Percentiles rank a stretch among this genome's conserved stretches.
Conservation (phyloP, 1,284 basidiomycete genomes). For the Moesziomyces sp. region DNA sequence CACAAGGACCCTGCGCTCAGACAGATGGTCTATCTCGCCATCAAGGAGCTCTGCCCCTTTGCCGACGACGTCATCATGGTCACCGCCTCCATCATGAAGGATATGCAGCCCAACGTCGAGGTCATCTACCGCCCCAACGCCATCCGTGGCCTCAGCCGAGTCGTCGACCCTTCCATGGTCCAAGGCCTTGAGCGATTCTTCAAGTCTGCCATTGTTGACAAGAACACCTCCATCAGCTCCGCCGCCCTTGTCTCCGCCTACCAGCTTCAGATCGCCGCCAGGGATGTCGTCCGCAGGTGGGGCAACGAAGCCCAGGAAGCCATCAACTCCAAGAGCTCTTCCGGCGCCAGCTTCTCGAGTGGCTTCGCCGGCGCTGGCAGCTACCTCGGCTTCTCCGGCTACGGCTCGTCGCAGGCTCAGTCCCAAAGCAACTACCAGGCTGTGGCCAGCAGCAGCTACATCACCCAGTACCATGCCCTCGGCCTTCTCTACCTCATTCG, state of each 20-base stretch:
- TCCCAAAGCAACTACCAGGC: slow-evolving; percentile 79
- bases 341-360: slow-evolving; percentile 37
- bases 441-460: slow-evolving; percentile 75
- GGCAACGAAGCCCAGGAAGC: slow-evolving; percentile 98
- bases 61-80: slow-evolving; percentile 99
- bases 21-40: slow-evolving; percentile 98
- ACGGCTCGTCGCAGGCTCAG: slow-evolving; percentile 45
- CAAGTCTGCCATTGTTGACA: slow-evolving; percentile 98
- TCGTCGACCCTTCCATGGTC: slow-evolving; percentile 97
- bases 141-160: slow-evolving; percentile 92
- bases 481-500: slow-evolving; percentile 94
- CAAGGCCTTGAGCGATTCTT: slow-evolving; percentile 99
- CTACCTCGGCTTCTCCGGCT: slow-evolving; percentile 60
- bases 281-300: slow-evolving; percentile 88
- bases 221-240: slow-evolving; percentile 92
- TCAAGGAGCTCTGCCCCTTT: slow-evolving; percentile 95
- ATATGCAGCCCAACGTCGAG: slow-evolving; percentile 99
- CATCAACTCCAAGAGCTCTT: slow-evolving; percentile 73
- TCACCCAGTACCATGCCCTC: slow-evolving; percentile 96
- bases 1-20: slow-evolving; percentile 97
- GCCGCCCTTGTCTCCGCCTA: slow-evolving; percentile 97
- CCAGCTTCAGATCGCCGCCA: slow-evolving; percentile 91
- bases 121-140: slow-evolving; percentile 98
- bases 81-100: slow-evolving; percentile 99
- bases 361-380: slow-evolving; percentile 71